Evolutionary conservation across 805 yeast species (phyloP), one percentile per base, ranked within the genome.

Genomic region (Blastobotrys peoriensis): DNA sequence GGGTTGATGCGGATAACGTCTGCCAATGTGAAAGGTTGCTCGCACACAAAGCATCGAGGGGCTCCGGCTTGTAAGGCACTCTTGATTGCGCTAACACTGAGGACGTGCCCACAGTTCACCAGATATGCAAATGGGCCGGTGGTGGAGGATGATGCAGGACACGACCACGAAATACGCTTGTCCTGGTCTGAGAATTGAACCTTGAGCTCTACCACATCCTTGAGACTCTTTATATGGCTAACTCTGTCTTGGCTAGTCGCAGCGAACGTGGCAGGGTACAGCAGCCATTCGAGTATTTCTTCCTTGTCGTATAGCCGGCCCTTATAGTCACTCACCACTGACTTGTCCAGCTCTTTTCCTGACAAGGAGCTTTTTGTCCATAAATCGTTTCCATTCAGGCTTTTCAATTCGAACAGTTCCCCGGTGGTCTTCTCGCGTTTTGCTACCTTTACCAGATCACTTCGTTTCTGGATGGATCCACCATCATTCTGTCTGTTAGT

Each of bases 241-340:
- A 49, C 44, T n/a, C 30, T 28, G 9, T 27, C 41, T 13, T 21
- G 17, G 33, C 41, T 47, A 1, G 42, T 21, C 13, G 27, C 36
- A 15, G 54, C 51, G 40, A 61, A 53, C 25, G 54, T 54, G 19
- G 63, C 65, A 33, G 59, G 59, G 9, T 62, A 60, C 4, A 82
- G 45, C 4, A 85, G 57, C 57, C 72, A 68, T 51, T 81, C 81
- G 4, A 86, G 51, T 0, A 83, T 58, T 23, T 77, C 61, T 47
- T 79, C 85, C 48, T 82, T 83, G 48, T 78, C 74, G 59, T 71
- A 82, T 6, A 86, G 55, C 25, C 66, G 58, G 0, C 95, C 95
- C 46, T 64, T 66, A 56, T 70, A 80, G 61, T 85, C 94, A 21
- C 85, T 73, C 2, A 81, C 80, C 1, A 83, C 63, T 0, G 83